These are phyloP conservation scores for Aspergillus brunneoviolaceus DNA, from an alignment of 2,329 filamentous ascomycete genomes.

Conservation along the genomic window DNA sequence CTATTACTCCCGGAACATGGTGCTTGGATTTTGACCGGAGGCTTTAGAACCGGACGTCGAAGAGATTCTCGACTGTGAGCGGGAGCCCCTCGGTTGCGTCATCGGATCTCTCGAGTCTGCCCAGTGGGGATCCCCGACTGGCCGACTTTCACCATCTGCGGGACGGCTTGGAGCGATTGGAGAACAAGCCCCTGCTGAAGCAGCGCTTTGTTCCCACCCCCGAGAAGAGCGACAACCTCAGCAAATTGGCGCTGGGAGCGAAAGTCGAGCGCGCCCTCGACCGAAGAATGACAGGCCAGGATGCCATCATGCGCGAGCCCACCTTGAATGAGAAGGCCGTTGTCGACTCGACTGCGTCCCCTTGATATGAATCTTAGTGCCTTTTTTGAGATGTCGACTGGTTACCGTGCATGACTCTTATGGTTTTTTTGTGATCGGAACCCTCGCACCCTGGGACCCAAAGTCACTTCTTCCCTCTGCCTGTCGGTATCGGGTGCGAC, in stretches of 20 bases:
- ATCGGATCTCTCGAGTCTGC: slow-evolving; percentile 44
- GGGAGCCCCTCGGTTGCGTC: slow-evolving; percentile 46
- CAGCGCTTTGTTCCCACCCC: slow-evolving; percentile 78
- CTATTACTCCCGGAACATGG: background rate
- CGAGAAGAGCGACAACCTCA: slow-evolving; percentile 77
- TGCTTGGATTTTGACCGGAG: slow-evolving; percentile 4
- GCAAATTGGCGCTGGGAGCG: slow-evolving; percentile 82
- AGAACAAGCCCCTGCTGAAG: slow-evolving; percentile 79
- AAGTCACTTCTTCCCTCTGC: background rate
- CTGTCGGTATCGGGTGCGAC: background rate
- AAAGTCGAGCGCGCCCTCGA: slow-evolving; percentile 87
- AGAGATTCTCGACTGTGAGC: slow-evolving; percentile 55
- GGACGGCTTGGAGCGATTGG: slow-evolving; percentile 78
- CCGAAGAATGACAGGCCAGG: slow-evolving; percentile 82
- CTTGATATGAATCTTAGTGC: slow-evolving; percentile 14
- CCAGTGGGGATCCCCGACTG: slow-evolving; percentile 52
- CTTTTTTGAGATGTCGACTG: slow-evolving; percentile 5
- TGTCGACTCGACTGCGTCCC: slow-evolving; percentile 19
- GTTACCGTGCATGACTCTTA: slow-evolving; percentile 6
- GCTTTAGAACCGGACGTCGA: slow-evolving; percentile 50
- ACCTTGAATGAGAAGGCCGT: slow-evolving; percentile 43
- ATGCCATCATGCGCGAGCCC: slow-evolving; percentile 73
- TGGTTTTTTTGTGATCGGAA: slow-evolving; percentile 9
- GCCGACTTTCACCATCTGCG: slow-evolving; percentile 73
- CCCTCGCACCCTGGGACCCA: background rate